A percentile compares a stretch with the other conserved stretches of the same genome.
Evolutionary conservation across 192 early-diverging fungal genomes (phyloP).

Genomic region (Pilaira anomala): DNA sequence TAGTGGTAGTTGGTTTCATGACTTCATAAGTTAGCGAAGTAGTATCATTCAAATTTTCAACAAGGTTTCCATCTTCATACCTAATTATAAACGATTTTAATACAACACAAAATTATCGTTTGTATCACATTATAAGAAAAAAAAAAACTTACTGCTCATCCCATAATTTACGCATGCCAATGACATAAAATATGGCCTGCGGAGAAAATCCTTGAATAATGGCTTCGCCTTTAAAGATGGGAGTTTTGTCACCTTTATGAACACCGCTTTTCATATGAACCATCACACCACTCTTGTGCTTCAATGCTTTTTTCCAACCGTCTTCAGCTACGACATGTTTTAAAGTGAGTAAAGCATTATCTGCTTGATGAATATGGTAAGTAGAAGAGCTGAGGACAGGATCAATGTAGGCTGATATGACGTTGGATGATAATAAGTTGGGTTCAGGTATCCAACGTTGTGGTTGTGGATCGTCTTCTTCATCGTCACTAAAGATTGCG

Average conservation of each 20-base stretch:
- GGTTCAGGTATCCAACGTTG: slow-evolving; percentile 9
- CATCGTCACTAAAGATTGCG: slow-evolving; percentile 34
- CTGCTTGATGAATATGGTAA: slow-evolving; percentile 49
- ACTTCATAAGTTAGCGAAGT: slow-evolving; percentile 45
- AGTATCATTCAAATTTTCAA: slow-evolving; percentile 39
- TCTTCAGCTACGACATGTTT: slow-evolving; percentile 41
- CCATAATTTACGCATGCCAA: slow-evolving; percentile 54
- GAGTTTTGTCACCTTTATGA: slow-evolving; percentile 43
- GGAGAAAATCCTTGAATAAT: slow-evolving; percentile 48
- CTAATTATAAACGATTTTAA: slow-evolving; percentile 1
- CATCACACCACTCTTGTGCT: slow-evolving; percentile 49
- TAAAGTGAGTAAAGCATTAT: slow-evolving; percentile 42
- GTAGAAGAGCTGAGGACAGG: slow-evolving; percentile 30
- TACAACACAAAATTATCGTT: neutral
- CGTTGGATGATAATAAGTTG: neutral
- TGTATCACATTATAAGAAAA: neutral
- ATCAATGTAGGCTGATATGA: slow-evolving; percentile 18
- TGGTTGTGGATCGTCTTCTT: slow-evolving; percentile 15
- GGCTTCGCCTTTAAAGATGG: slow-evolving; percentile 50
- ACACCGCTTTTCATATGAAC: slow-evolving; percentile 47
- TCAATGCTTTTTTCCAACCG: slow-evolving; percentile 53
- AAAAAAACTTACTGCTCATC: slow-evolving; percentile 44
- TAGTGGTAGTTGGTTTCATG: slow-evolving; percentile 35
- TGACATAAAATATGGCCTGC: slow-evolving; percentile 53
- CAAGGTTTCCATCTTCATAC: slow-evolving; percentile 40